Conservation (phyloP, 306 rosid genomes). For the barrel medic (Medicago truncatula) region DNA sequence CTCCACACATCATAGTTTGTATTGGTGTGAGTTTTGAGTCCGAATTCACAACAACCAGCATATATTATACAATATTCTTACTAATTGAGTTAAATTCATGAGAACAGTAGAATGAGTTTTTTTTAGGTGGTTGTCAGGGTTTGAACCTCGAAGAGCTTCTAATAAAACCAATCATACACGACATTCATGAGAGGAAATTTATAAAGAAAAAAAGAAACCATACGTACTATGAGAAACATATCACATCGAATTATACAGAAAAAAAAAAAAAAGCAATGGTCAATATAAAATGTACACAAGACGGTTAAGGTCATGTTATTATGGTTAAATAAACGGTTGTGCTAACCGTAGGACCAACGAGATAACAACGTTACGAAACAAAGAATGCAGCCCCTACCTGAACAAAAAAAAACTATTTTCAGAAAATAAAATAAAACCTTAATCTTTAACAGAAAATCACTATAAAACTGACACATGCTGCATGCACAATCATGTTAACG, state of each 20-base stretch:
- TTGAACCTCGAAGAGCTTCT: no score
- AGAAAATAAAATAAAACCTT: neutral
- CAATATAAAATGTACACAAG: neutral
- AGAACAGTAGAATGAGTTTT: no score
- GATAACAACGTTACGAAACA: neutral
- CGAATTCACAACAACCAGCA: no score
- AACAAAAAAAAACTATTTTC: neutral
- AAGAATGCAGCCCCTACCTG: neutral
- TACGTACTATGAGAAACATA: neutral
- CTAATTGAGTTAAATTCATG: no score
- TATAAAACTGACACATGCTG: neutral
- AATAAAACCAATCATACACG: no score
- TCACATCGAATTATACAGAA: neutral
- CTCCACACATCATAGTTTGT: no score
- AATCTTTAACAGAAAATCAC: neutral
- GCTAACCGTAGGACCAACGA: slow-evolving; percentile 24
- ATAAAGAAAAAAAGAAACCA: neutral
- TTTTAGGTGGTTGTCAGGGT: no score
- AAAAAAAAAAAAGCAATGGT: slow-evolving; percentile 12
- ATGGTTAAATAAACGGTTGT: slow-evolving; percentile 33
- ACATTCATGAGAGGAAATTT: no score
- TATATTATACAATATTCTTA: no score
- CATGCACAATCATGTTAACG: neutral
- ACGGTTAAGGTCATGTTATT: slow-evolving; percentile 26
- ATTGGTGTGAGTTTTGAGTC: no score